A percentile compares a stretch with the other conserved stretches of the same genome.
Evolutionary conservation across 2,329 filamentous ascomycete species (phyloP).

Genomic region (Pestalotiopsis sp.): DNA sequence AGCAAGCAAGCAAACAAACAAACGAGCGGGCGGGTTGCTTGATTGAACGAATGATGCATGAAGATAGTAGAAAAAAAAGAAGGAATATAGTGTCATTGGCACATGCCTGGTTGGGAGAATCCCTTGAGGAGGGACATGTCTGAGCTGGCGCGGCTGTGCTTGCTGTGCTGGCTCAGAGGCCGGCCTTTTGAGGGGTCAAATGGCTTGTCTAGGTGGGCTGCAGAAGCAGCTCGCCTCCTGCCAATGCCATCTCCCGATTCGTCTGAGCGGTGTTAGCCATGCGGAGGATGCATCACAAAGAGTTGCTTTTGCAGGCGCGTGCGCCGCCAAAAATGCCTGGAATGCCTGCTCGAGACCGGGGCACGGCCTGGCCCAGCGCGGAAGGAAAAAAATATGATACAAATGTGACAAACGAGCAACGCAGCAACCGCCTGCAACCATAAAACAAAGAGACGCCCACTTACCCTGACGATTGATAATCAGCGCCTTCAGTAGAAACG

Average conservation of each 20-base stretch:
- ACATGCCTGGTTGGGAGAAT: constrained; percentile 48
- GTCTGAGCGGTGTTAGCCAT: constrained; percentile 17
- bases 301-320: constrained; percentile 4
- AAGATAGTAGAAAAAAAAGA: neutral
- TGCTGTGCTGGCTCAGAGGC: constrained; percentile 63
- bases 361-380: neutral
- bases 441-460: constrained; percentile 31
- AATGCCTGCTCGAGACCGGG: neutral
- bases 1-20: neutral
- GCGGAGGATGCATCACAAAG: constrained; percentile 2
- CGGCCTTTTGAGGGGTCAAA: constrained; percentile 51
- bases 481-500: constrained; percentile 72
- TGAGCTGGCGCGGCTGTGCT: constrained; percentile 71
- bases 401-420: neutral
- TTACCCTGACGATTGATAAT: constrained; percentile 71
- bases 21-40: neutral
- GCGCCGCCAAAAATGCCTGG: neutral
- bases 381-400: neutral
- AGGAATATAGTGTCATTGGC: constrained; percentile 37
- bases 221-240: constrained; percentile 61
- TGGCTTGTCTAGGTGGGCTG: constrained; percentile 61
- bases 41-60: neutral
- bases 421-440: neutral
- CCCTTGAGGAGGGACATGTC: constrained; percentile 65
- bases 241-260: constrained; percentile 45